These are phyloP conservation scores for Aristolochia contorta DNA, from an alignment of 164 flowering plant genomes.

Conservation along the genomic window DNA sequence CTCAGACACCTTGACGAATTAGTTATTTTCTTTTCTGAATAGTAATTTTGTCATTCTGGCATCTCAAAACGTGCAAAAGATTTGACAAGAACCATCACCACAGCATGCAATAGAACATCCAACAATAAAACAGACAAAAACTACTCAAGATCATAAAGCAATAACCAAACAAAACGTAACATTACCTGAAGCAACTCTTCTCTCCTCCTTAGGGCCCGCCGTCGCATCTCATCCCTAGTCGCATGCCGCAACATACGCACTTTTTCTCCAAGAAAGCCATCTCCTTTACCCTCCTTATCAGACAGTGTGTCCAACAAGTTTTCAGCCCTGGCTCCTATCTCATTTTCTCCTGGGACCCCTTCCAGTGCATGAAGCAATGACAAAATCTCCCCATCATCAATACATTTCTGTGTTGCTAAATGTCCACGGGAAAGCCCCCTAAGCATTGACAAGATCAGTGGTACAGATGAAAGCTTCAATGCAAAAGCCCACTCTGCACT, in stretches of 20 bases:
- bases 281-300: constrained; percentile 75
- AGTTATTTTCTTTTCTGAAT: too few species aligned
- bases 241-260: constrained; percentile 75
- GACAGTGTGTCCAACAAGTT: constrained; percentile 85
- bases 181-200: constrained; percentile 83
- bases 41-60: too few species aligned
- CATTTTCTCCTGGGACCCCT: constrained; percentile 92
- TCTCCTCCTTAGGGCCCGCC: constrained; percentile 71
- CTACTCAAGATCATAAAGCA: too few species aligned
- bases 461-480: constrained; percentile 77
- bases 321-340: constrained; percentile 97
- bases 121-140: too few species aligned
- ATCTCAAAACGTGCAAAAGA: too few species aligned
- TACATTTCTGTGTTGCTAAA: constrained; percentile 69
- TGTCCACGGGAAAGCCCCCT: constrained; percentile 96
- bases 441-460: constrained; percentile 87
- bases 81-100: too few species aligned
- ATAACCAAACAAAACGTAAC: not conserved
- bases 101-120: too few species aligned
- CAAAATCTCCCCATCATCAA: constrained; percentile 75
- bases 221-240: constrained; percentile 91
- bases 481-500: constrained; percentile 66
- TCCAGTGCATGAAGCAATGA: constrained; percentile 94
- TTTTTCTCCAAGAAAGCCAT: constrained; percentile 76
- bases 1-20: too few species aligned